These are phyloP conservation scores for Pugionium cornutum DNA, from an alignment of 345 rosid species.

Conservation along the genomic window DNA sequence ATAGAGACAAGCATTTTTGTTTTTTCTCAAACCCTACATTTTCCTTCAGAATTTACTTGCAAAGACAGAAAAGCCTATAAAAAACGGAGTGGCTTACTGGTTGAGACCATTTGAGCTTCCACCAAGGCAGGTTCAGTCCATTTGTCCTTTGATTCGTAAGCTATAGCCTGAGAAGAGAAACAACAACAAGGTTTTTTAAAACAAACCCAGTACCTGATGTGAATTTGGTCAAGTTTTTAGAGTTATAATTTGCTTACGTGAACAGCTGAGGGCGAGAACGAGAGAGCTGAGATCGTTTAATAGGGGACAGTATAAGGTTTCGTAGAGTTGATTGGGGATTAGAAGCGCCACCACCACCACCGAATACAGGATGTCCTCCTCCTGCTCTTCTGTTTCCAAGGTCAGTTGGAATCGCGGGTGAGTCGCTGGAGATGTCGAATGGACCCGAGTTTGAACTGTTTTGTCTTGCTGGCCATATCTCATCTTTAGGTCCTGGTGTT, in stretches of 20 bases:
- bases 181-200: neutral
- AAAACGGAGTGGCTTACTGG: conserved; percentile 33
- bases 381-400: conserved; percentile 58
- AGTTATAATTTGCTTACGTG: conserved; percentile 52
- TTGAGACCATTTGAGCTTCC: conserved; percentile 25
- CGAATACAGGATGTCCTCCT: conserved; percentile 47
- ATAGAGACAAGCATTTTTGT: conserved; percentile 32
- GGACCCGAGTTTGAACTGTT: conserved; percentile 72
- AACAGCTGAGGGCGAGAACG: conserved; percentile 70
- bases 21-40: conserved; percentile 19
- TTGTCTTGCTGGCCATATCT: conserved; percentile 86
- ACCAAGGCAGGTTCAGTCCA: conserved; percentile 29
- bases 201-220: conserved; percentile 14
- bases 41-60: conserved; percentile 1
- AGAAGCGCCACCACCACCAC: conserved; percentile 46
- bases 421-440: conserved; percentile 61
- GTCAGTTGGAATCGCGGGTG: conserved; percentile 65
- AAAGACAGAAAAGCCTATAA: conserved; percentile 15
- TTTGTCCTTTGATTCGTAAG: conserved; percentile 20
- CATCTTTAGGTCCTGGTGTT: conserved; percentile 96
- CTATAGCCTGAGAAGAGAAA: conserved; percentile 37
- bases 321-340: conserved; percentile 76
- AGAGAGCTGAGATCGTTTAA: conserved; percentile 90
- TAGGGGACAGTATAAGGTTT: conserved; percentile 89
- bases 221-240: neutral